Base-by-base conservation (phyloP, 1,139 yeast genomes). In the Magnusiomyces magnusii region DNA sequence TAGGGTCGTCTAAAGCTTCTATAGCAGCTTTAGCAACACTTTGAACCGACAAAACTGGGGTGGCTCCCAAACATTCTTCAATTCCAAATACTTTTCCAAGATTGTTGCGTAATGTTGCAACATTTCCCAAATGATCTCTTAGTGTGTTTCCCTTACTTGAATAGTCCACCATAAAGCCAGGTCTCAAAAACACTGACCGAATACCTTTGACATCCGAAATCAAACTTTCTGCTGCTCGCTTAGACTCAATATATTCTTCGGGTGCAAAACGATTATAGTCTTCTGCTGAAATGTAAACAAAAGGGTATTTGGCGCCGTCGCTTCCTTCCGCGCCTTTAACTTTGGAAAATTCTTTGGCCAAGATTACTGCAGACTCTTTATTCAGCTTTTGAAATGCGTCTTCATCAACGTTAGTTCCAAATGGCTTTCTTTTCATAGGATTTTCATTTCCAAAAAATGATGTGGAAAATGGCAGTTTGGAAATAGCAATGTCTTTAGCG, bases 211-310 rank as follows among this genome's bases (percentile, higher is more conserved):
- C 58, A 2, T 64, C 56, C 3, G 68, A 62, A 54, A 88, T 73
- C 64, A 80, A 84, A 36, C 71, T 71, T 68, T 91, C 97, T 0
- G 97, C 95, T 61, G 80, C 84, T 64, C 96, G 75, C 68, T 91
- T 91, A 31, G 95, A 83, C 19, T 78, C 76, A 50, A 91, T 81
- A 69, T 91, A 91, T 1, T 84, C 89, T 0, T 75, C 68, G 0
- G 95, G 93, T 1, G 87, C 76, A 31, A 85, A 72, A 0, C 92
- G 91, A 58, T 64, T 66, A 62, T 85, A 84, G 58, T 78, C 77
- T 64, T 87, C 95, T 0, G 97, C 97, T 0, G 96, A 87, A 2
- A 91, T 79, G 68, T 88, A 91, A 0, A 87, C 90, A 68, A 85
- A 85, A 1, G 84, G 81, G 3, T 65, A 57, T 50, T 65, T 63